Evolutionary conservation across 2,329 filamentous ascomycete genomes (phyloP).

Genomic region (Exophiala oligosperma): DNA sequence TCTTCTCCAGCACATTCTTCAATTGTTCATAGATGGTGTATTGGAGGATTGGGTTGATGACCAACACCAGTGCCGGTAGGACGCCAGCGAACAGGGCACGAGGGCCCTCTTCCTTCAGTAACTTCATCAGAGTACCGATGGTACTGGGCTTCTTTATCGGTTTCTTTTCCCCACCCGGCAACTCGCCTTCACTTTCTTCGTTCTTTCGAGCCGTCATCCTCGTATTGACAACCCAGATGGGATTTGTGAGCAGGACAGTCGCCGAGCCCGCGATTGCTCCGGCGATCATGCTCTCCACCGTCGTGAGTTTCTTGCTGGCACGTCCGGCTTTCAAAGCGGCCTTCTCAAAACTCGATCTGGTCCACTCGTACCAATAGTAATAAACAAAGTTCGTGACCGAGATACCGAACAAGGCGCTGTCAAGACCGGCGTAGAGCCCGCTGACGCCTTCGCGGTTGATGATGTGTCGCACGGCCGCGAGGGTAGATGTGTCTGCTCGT

Average conservation of each 20-base stretch:
- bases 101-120: conserved; percentile 82
- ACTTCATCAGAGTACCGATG: conserved; percentile 73
- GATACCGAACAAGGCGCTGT: conserved; percentile 95
- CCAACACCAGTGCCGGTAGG: conserved; percentile 85
- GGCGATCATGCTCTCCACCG: conserved; percentile 90
- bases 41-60: conserved; percentile 97
- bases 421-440: conserved; percentile 88
- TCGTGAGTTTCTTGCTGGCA: conserved; percentile 78
- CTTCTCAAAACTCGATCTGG: conserved; percentile 75
- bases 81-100: conserved; percentile 87
- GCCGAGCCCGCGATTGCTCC: conserved; percentile 91
- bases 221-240: conserved; percentile 99
- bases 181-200: conserved; percentile 43
- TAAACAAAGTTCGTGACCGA: conserved; percentile 99
- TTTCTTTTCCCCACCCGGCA: conserved; percentile 39
- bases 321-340: conserved; percentile 73
- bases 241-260: conserved; percentile 94
- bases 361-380: conserved; percentile 99
- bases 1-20: conserved; percentile 84
- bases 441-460: conserved; percentile 85
- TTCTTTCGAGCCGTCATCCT: conserved; percentile 90
- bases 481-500: conserved; percentile 80
- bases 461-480: conserved; percentile 80
- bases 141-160: conserved; percentile 66
- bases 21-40: conserved; percentile 99